phyloP scores from a whole-genome alignment of 257 asterid species.

The Scutellaria minor region DNA sequence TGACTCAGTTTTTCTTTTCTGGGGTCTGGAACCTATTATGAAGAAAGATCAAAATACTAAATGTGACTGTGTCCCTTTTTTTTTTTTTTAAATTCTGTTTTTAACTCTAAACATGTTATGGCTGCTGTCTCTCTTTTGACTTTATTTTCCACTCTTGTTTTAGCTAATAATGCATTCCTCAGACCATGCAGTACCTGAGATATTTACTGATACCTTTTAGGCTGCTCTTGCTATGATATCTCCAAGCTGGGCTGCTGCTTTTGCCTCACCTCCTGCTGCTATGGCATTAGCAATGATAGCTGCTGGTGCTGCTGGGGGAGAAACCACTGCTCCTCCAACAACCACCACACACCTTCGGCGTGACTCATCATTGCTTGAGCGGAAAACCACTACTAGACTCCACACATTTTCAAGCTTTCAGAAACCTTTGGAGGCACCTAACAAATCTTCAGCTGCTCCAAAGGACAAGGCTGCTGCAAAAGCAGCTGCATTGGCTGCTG shows the following conservation, averaged over 20 bases:
- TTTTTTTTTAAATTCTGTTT: neutral
- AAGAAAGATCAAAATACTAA: conserved; percentile 11
- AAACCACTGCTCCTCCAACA: conserved; percentile 64
- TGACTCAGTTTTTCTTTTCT: conserved; percentile 10
- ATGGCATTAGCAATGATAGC: conserved; percentile 98
- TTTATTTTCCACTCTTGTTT: neutral
- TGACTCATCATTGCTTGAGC: conserved; percentile 89
- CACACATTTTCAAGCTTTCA: conserved; percentile 96
- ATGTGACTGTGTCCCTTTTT: neutral
- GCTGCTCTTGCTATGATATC: conserved; percentile 98
- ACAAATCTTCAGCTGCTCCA: conserved; percentile 67
- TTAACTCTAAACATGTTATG: conserved; percentile 2
- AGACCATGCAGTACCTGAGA: conserved; percentile 36
- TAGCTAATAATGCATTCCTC: conserved; percentile 29
- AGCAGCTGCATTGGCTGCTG: conserved; percentile 99
- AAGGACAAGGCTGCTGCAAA: conserved; percentile 98
- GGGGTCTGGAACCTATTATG: conserved; percentile 13
- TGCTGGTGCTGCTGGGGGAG: conserved; percentile 99
- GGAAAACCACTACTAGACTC: conserved; percentile 71
- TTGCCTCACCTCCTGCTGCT: conserved; percentile 99
- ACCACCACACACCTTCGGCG: conserved; percentile 79
- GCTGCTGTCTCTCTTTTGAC: conserved; percentile 7
- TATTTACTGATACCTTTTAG: conserved; percentile 45
- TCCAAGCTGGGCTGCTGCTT: conserved; percentile 99
- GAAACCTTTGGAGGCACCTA: conserved; percentile 80